A percentile compares a stretch with the other conserved stretches of the same genome.
Evolutionary conservation across 1,139 yeast genomes (phyloP).

Genomic region (Protomyces inouyei): DNA sequence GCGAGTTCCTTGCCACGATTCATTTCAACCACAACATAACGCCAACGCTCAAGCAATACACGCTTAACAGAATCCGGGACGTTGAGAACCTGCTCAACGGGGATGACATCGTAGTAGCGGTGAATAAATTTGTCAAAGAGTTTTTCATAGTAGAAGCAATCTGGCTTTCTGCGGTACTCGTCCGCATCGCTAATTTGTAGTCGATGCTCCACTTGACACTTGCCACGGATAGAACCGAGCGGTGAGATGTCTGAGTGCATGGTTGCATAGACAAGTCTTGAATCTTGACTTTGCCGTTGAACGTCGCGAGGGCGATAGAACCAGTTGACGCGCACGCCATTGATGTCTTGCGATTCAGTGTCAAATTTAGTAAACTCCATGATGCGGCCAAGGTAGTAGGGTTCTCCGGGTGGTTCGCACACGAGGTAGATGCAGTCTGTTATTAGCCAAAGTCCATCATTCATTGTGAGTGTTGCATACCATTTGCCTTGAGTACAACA

Average conservation of each 20-base stretch:
- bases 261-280: conserved; percentile 74
- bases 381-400: conserved; percentile 81
- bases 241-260: conserved; percentile 87
- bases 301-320: conserved; percentile 85
- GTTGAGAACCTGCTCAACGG: conserved; percentile 53
- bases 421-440: conserved; percentile 73
- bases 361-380: conserved; percentile 56
- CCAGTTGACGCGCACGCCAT: conserved; percentile 76
- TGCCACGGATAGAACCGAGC: conserved; percentile 67
- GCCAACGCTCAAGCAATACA: conserved; percentile 64
- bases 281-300: conserved; percentile 59
- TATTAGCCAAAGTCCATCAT: background rate
- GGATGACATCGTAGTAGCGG: conserved; percentile 72
- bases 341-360: conserved; percentile 47
- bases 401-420: conserved; percentile 93
- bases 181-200: conserved; percentile 61
- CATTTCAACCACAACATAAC: conserved; percentile 70
- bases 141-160: conserved; percentile 77
- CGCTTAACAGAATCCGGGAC: conserved; percentile 57
- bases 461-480: background rate
- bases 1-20: conserved; percentile 62
- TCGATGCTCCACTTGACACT: conserved; percentile 62
- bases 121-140: conserved; percentile 83
- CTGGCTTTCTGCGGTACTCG: conserved; percentile 54
- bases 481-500: conserved; percentile 2